These are phyloP conservation scores for Porodaedalea pini DNA, from an alignment of 1,284 basidiomycete genomes.

Conservation along the genomic window DNA sequence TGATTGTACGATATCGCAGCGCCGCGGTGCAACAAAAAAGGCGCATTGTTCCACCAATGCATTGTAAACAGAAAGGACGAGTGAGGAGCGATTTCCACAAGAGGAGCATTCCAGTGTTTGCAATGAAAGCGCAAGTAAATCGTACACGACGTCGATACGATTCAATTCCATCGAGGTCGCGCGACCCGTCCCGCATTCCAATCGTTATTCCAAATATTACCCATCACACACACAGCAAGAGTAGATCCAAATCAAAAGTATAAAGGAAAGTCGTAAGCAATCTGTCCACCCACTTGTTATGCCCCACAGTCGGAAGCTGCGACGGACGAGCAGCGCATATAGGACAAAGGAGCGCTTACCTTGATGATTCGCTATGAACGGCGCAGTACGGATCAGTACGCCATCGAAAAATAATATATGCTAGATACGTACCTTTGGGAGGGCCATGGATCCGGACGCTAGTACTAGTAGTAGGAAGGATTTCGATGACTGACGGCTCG, in stretches of 20 bases:
- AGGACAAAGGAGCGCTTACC: constrained; percentile 32
- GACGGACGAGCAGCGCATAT: background rate
- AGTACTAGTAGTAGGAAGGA: no score
- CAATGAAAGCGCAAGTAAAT: background rate
- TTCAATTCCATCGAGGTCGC: background rate
- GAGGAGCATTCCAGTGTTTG: background rate
- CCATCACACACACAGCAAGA: background rate
- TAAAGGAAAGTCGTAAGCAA: no score
- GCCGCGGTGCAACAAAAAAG: background rate
- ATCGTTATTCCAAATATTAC: background rate
- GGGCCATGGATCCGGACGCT: constrained; percentile 25
- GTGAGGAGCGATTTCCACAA: background rate
- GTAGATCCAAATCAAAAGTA: no score
- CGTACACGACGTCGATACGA: background rate
- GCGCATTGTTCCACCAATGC: background rate
- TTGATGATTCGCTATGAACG: constrained; percentile 52
- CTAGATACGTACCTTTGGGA: constrained; percentile 32
- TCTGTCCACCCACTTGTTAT: no score
- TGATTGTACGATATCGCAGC: background rate
- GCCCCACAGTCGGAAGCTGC: background rate
- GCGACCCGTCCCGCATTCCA: background rate
- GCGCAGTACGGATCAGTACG: constrained; percentile 5
- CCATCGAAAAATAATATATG: background rate
- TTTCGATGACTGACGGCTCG: background rate
- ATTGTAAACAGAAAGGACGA: background rate